Evolutionary conservation across 768 basidiomycete species (phyloP), one percentile per base, ranked within the genome.

Genomic region (Tricholoma flavovirens): DNA sequence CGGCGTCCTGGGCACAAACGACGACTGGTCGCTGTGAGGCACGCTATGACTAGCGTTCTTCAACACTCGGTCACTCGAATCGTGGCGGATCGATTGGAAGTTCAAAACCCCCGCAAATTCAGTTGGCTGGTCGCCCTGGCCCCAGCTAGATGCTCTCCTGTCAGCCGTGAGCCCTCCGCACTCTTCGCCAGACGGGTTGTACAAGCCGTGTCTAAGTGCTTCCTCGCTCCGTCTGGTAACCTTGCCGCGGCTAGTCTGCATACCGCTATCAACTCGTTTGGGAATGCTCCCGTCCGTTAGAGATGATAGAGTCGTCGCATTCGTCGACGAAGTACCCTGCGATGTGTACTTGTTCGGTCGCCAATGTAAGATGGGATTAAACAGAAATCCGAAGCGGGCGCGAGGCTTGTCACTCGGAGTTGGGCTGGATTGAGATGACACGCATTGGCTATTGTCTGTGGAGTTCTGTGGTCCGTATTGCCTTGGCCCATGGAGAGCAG

Each of bases 61-160:
- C 40, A 10, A 60, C 22, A 2, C 63, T 64, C 15, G 59, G 59
- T 6, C 59, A 55, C 6, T 55, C 59, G 58, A 17, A 42, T 61
- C 58, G 71, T 73, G 10, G 74, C 79, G 38, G 42, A 76, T 75
- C 45, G 62, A 71, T 53, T 60, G 69, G 66, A 74, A 48, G 56
- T 73, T 65, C 58, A 66, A 53, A 14, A 68, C 65, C n/a, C 69
- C 70, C 51, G 61, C 59, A 56, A 70, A 68, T 61, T 75, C 73
- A 21, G 59, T 51, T n/a, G 64, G 64, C 66, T 76, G 60, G 70
- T 73, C 83, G 17, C 72, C 75, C 50, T 73, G 72, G 0, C 82
- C 84, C 85, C 84, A 86, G 62, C 84, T 86, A 50, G 84, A 83
- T 9, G 86, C 85, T 5, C 86, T 74, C 56, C 80, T 74, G 24